Conservation (phyloP, 176 grass and related monocot genomes). For the Echinochloa phyllopogon region DNA sequence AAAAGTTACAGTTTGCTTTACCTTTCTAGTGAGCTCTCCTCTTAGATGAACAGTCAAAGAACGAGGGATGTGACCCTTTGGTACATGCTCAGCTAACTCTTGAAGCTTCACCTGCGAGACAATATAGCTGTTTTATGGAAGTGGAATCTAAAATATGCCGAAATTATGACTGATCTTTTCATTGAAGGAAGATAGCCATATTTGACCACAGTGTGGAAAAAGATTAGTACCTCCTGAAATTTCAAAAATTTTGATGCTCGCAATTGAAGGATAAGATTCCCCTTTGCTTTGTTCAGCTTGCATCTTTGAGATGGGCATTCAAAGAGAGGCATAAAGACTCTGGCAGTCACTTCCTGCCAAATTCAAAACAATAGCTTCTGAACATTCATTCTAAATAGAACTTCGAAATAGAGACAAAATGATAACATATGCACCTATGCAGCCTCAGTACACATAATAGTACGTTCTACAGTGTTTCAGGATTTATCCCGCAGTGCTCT, state of each 20-base stretch:
- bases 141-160: constrained; percentile 4
- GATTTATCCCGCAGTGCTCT: background rate
- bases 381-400: constrained; percentile 17
- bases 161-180: background rate
- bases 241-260: constrained; percentile 97
- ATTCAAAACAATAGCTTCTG: constrained; percentile 33
- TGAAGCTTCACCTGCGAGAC: constrained; percentile 89
- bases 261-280: constrained; percentile 94
- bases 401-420: background rate
- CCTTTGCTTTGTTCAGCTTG: constrained; percentile 91
- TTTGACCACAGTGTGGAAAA: constrained; percentile 12
- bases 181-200: constrained; percentile 21
- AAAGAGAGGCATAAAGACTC: constrained; percentile 95
- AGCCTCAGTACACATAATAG: background rate
- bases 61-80: constrained; percentile 98
- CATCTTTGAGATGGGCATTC: constrained; percentile 94
- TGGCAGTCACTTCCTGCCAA: constrained; percentile 95
- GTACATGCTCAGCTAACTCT: constrained; percentile 97
- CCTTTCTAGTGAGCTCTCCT: constrained; percentile 98
- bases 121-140: constrained; percentile 21
- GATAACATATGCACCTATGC: background rate
- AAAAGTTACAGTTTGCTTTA: constrained; percentile 34
- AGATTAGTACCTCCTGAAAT: constrained; percentile 87
- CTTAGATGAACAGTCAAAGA: constrained; percentile 92
- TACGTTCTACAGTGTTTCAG: background rate